Percentiles rank a stretch among this genome's conserved stretches.
phyloP scores from a whole-genome alignment of 805 yeast genomes.

The Saturnispora sanitii region DNA sequence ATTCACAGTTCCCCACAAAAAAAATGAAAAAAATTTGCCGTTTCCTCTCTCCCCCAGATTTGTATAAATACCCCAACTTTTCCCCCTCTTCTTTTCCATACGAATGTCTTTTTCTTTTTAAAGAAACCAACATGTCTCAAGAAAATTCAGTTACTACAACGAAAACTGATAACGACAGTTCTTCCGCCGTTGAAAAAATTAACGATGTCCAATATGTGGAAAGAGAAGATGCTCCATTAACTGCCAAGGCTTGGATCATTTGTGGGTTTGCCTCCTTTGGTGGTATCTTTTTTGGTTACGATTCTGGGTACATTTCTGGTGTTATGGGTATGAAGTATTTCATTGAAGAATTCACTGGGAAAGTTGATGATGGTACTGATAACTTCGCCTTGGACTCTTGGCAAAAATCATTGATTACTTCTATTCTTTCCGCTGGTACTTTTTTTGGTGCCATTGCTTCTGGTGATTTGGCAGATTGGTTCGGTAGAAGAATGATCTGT shows the following conservation, averaged over 20 bases:
- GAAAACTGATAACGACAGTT: too few species aligned
- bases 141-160: neutral
- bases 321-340: constrained; percentile 52
- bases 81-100: neutral
- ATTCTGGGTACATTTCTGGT: constrained; percentile 60
- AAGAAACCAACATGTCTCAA: constrained; percentile 1
- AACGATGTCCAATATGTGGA: constrained; percentile 3
- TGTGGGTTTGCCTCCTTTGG: constrained; percentile 59
- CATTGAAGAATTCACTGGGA: constrained; percentile 23
- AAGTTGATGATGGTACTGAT: constrained; percentile 25
- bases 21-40: neutral
- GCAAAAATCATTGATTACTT: constrained; percentile 44
- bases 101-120: neutral
- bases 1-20: too few species aligned
- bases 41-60: neutral
- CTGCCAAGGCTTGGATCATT: constrained; percentile 28
- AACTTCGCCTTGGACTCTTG: constrained; percentile 21
- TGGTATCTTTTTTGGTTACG: constrained; percentile 59
- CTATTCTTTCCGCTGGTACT: constrained; percentile 66
- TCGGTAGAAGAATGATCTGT: constrained; percentile 42
- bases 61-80: neutral
- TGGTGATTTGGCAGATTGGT: constrained; percentile 39
- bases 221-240: constrained; percentile 29
- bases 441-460: constrained; percentile 56
- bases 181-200: neutral